Conservation (phyloP, 768 basidiomycete genomes). For the Suillus bovinus region DNA sequence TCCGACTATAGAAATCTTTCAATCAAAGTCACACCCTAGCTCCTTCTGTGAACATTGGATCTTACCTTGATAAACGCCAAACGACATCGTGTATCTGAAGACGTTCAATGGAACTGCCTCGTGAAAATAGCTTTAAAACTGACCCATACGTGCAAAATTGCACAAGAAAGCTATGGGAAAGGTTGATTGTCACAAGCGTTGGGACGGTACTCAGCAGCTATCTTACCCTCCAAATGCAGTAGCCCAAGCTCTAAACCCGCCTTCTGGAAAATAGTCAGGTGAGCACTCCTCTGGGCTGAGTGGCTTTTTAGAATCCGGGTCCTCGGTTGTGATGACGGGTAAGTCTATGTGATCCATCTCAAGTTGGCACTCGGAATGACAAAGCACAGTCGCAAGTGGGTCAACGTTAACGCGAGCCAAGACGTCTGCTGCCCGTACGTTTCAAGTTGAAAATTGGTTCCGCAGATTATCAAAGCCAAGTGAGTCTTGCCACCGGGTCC, state of each 20-base stretch:
- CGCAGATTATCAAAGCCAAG: too few species aligned
- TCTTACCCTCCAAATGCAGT: constrained; percentile 33
- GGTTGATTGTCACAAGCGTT: neutral
- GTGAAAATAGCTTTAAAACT: neutral
- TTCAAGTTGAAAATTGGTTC: too few species aligned
- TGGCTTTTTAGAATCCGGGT: neutral
- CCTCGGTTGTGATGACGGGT: neutral
- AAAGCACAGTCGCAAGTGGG: neutral
- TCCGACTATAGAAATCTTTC: constrained; percentile 41
- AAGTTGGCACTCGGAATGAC: neutral
- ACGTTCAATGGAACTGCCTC: neutral
- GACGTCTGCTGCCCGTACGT: too few species aligned
- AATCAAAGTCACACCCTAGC: neutral
- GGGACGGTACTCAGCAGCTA: neutral
- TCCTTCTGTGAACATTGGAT: neutral
- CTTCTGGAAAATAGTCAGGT: constrained; percentile 24
- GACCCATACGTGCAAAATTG: constrained; percentile 42
- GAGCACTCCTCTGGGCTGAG: neutral
- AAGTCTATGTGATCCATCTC: neutral
- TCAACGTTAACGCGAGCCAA: neutral
- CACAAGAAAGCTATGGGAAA: constrained; percentile 32
- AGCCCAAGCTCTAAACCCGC: constrained; percentile 31
- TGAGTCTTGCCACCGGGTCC: too few species aligned
- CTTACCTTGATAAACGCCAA: constrained; percentile 46
- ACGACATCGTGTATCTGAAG: constrained; percentile 37